A percentile compares a stretch with the other conserved stretches of the same genome.
Conservation (phyloP, 768 basidiomycete genomes). For the Kwoniella mangroviensis region DNA sequence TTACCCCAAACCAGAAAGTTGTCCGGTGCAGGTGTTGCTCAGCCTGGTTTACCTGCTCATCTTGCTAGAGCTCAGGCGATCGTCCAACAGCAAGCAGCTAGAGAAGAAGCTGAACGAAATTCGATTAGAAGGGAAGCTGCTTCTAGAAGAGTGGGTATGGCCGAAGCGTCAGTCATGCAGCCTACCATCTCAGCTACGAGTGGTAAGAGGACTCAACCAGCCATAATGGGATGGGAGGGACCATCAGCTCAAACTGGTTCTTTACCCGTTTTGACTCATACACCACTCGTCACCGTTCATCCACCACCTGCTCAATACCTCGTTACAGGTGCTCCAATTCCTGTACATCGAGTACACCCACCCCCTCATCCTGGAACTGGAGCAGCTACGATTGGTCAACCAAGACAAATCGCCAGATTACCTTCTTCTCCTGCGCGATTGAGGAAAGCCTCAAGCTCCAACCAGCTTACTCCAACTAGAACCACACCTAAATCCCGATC, state of each 20-base stretch:
- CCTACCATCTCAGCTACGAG: slow-evolving; percentile 6
- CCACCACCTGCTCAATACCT: slow-evolving; percentile 41
- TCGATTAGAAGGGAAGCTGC: slow-evolving; percentile 30
- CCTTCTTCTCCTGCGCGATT: slow-evolving; percentile 32
- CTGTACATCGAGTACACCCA: slow-evolving; percentile 40
- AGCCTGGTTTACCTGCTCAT: slow-evolving; percentile 34
- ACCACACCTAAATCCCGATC: slow-evolving; percentile 39
- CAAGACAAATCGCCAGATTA: slow-evolving; percentile 41
- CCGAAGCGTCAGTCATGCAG: slow-evolving; percentile 46
- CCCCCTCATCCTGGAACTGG: slow-evolving; percentile 37
- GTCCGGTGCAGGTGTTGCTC: slow-evolving; percentile 13
- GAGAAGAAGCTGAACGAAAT: slow-evolving; percentile 37
- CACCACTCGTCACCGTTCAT: slow-evolving; percentile 46
- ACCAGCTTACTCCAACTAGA: slow-evolving; percentile 8
- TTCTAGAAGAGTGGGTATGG: slow-evolving; percentile 39
- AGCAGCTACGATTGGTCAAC: not conserved
- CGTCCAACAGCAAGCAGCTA: slow-evolving; percentile 41
- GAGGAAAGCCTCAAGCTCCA: slow-evolving; percentile 22
- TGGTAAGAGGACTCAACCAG: slow-evolving; percentile 14
- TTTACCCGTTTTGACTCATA: slow-evolving; percentile 26
- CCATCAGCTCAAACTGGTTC: slow-evolving; percentile 34
- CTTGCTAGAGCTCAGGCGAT: slow-evolving; percentile 45
- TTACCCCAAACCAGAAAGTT: slow-evolving; percentile 34
- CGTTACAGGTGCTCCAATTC: slow-evolving; percentile 8
- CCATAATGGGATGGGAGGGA: slow-evolving; percentile 49